Conservation (phyloP, 352 stramenopile genomes). For the Phytopythium sindhum region DNA sequence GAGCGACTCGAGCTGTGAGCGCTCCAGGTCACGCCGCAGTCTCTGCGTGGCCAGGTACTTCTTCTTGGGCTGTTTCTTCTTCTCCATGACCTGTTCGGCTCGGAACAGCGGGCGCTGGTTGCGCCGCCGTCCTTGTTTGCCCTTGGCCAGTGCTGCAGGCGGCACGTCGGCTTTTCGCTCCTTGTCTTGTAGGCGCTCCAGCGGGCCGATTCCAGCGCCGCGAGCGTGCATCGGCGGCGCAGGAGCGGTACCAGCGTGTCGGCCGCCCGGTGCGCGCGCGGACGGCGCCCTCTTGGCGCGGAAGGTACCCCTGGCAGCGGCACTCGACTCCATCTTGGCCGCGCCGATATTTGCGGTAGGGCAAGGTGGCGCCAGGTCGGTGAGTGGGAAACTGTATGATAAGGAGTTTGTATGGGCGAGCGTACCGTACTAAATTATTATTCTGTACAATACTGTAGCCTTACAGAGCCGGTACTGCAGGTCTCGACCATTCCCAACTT, state of each 20-base stretch:
- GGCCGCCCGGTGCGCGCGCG: too few species aligned
- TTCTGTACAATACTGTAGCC: too few species aligned
- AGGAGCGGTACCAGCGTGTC: not conserved
- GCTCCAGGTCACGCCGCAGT: conserved; percentile 24
- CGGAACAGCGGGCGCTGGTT: conserved; percentile 17
- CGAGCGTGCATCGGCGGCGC: not conserved
- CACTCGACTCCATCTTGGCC: not conserved
- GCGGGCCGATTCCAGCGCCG: not conserved
- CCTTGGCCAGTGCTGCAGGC: too few species aligned
- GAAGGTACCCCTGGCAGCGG: not conserved
- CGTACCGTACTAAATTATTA: too few species aligned
- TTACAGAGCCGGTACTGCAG: too few species aligned
- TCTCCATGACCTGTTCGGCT: conserved; percentile 24
- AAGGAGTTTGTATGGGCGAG: too few species aligned
- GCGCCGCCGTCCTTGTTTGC: not conserved
- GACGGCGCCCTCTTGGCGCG: not conserved
- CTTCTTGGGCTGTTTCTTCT: conserved; percentile 24
- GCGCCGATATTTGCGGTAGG: not conserved
- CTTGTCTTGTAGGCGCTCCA: not conserved
- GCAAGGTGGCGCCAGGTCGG: not conserved
- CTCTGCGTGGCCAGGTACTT: conserved; percentile 32
- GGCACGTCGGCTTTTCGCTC: not conserved
- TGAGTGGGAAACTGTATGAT: too few species aligned
- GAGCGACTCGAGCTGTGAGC: conserved; percentile 20
- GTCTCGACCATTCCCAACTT: too few species aligned